These are phyloP conservation scores for Parathielavia appendiculata DNA, from an alignment of 495 filamentous ascomycete genomes.

Conservation along the genomic window DNA sequence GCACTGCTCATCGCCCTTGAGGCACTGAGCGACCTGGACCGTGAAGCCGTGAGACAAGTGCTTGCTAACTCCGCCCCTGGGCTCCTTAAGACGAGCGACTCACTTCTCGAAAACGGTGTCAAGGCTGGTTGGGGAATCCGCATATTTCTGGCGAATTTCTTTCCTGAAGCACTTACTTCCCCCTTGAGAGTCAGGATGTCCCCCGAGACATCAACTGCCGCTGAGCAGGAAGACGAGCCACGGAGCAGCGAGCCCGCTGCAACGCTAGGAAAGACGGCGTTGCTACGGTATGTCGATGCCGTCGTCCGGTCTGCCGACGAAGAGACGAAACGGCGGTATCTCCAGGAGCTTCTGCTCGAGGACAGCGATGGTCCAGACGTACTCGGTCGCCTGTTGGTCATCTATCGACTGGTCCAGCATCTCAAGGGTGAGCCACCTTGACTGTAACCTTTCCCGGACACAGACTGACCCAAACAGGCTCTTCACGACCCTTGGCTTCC, in stretches of 20 bases:
- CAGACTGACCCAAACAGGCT: slow-evolving; percentile 8
- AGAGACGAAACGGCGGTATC: slow-evolving; percentile 25
- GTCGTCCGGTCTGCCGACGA: slow-evolving; percentile 23
- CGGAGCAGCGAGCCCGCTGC: slow-evolving; percentile 3
- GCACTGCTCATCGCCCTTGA: slow-evolving; percentile 21
- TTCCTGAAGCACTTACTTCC: slow-evolving; percentile 15
- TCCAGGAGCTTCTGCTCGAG: slow-evolving; percentile 22
- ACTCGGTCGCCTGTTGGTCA: slow-evolving; percentile 20
- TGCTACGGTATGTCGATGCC: slow-evolving; percentile 27
- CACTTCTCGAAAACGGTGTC: slow-evolving; percentile 25
- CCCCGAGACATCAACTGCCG: neutral
- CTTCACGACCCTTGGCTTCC: slow-evolving; percentile 7
- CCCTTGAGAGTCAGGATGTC: slow-evolving; percentile 22
- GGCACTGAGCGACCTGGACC: slow-evolving; percentile 19
- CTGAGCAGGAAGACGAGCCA: neutral
- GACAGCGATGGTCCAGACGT: slow-evolving; percentile 2
- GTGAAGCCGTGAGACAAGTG: slow-evolving; percentile 9
- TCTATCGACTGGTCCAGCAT: slow-evolving; percentile 26
- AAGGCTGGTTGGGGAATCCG: slow-evolving; percentile 37
- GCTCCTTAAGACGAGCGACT: slow-evolving; percentile 29
- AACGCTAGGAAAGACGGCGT: slow-evolving; percentile 14
- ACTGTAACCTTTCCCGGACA: neutral
- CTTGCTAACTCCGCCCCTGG: slow-evolving; percentile 8
- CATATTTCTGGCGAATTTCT: slow-evolving; percentile 35
- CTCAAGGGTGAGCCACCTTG: slow-evolving; percentile 14